Evolutionary conservation across 768 basidiomycete genomes (phyloP), one percentile per base, ranked within the genome.

Genomic region (Trametes punicea): DNA sequence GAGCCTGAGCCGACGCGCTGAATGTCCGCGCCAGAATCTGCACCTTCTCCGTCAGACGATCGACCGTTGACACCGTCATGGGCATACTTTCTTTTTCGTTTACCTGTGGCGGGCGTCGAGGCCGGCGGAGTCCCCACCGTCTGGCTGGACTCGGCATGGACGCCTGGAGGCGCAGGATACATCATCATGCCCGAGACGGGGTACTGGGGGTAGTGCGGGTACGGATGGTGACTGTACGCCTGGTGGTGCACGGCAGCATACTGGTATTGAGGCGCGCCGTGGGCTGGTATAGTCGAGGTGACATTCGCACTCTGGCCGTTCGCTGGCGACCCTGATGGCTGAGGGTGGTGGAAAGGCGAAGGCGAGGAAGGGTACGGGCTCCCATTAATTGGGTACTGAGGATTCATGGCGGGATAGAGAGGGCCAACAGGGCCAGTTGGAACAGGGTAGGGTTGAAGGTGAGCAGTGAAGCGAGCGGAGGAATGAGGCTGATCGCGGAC

Each of bases 301-400:
- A 64, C 57, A 40, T 64, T 69, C 6, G 66, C 47, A 56, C 64
- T 74, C 21, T 73, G 67, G 51, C 74, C 75, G 57, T 78, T 76
- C 53, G 71, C 66, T 10, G 73, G 53, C 13, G 71, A 64, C 46
- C 69, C 65, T 34, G 72, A 59, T 45, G 69, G 33, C 21, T 50
- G 56, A 71, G 62, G 71, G 49, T 66, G 65, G 59, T 70, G 66
- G 56, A 68, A 70, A 9, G 64, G 64, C 21, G 68, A 68, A 25
- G 73, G 73, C 18, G 74, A 70, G 40, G 77, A 75, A 23, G 76
- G 61, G 60, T 76, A 79, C 10, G 75, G 74, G 53, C 84, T 76
- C 57, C 81, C 80, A 65, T 81, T 83, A 61, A 82, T 73, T 23
- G 84, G 78, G 64, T 88, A 90, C 56, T 80, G 72, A 50, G 83